Percentiles rank a stretch among this genome's conserved stretches.
Conservation (phyloP, 129 eudicot genomes). For the Sambucus nigra region DNA sequence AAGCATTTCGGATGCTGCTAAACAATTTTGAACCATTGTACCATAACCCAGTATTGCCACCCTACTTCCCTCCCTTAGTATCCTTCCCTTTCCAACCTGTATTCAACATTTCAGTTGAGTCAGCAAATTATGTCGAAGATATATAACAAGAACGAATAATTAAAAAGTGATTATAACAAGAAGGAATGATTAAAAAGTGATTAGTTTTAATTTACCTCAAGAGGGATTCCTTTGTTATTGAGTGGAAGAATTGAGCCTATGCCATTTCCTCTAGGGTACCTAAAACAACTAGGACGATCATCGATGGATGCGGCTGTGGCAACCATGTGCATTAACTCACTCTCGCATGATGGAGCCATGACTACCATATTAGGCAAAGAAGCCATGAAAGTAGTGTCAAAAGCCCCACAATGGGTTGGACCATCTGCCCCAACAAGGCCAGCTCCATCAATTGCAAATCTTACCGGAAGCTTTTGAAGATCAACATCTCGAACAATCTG, state of each 20-base stretch:
- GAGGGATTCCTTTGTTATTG: constrained; percentile 46
- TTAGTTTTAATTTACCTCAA: constrained; percentile 27
- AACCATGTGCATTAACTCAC: constrained; percentile 59
- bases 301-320: constrained; percentile 62
- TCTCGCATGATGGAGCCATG: constrained; percentile 62
- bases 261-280: constrained; percentile 70
- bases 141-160: too few species aligned
- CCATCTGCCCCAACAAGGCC: constrained; percentile 72
- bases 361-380: constrained; percentile 75
- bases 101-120: too few species aligned
- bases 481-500: constrained; percentile 68
- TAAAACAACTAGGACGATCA: constrained; percentile 62
- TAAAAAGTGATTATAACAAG: too few species aligned
- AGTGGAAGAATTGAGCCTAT: constrained; percentile 37
- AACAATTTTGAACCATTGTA: constrained; percentile 48
- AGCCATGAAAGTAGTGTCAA: constrained; percentile 64
- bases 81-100: constrained; percentile 55
- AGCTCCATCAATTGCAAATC: constrained; percentile 61
- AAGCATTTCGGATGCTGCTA: constrained; percentile 39
- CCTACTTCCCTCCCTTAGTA: constrained; percentile 49
- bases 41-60: constrained; percentile 60
- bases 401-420: constrained; percentile 70
- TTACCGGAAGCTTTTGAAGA: constrained; percentile 59
- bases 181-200: neutral
- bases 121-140: neutral